phyloP scores from a whole-genome alignment of 2,329 filamentous ascomycete genomes.

The Epichloe coenophiala region DNA sequence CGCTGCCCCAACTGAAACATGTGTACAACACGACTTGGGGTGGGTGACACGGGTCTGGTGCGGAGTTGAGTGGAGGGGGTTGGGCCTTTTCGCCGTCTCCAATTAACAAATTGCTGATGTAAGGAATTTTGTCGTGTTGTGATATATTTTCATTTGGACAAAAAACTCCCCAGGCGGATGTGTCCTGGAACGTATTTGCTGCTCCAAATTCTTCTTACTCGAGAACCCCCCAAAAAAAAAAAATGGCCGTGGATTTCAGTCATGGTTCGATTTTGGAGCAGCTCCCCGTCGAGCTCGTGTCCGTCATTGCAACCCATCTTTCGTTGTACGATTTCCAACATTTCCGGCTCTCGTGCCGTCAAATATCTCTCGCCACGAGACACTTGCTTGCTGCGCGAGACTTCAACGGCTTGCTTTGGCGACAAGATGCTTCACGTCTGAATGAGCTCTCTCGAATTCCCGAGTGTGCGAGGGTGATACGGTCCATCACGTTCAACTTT shows the following conservation, averaged over 20 bases:
- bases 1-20: too few relatives aligned
- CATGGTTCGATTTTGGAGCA: neutral
- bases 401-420: conserved; percentile 31
- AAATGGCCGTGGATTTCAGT: neutral
- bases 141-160: too few relatives aligned
- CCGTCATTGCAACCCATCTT: conserved; percentile 29
- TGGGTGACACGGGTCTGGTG: too few relatives aligned
- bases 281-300: conserved; percentile 26
- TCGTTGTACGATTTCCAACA: conserved; percentile 23
- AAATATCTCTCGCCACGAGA: conserved; percentile 27
- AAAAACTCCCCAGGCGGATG: neutral
- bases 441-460: conserved; percentile 29
- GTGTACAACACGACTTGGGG: too few relatives aligned
- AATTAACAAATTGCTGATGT: too few relatives aligned
- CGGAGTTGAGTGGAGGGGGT: too few relatives aligned
- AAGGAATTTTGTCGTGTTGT: too few relatives aligned
- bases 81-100: neutral
- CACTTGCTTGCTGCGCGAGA: conserved; percentile 26
- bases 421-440: conserved; percentile 30
- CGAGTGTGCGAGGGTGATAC: conserved; percentile 27
- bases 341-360: conserved; percentile 26
- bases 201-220: neutral
- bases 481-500: conserved; percentile 31
- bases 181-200: neutral
- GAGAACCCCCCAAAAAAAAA: neutral